Percentiles rank a stretch among this genome's conserved stretches.
phyloP scores from a whole-genome alignment of 805 yeast genomes.

The Komagataella ulmi region DNA sequence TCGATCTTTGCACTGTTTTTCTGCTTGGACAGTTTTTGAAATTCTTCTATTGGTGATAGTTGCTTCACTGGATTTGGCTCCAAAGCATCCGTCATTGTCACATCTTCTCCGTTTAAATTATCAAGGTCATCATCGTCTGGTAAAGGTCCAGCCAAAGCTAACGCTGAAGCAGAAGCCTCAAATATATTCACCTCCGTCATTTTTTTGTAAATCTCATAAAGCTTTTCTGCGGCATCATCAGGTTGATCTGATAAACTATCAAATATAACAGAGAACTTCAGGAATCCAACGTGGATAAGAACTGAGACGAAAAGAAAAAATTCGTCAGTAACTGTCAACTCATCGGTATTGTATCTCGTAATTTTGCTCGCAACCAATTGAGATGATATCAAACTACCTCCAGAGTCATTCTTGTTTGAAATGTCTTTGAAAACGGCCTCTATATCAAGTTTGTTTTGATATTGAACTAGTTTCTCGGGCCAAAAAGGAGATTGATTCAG shows the following conservation, averaged over 20 bases:
- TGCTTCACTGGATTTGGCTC: constrained; percentile 1
- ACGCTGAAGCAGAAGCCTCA: constrained; percentile 58
- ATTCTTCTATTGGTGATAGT: constrained; percentile 1
- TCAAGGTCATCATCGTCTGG: constrained; percentile 49
- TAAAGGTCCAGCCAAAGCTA: constrained; percentile 82
- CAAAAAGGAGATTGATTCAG: constrained; percentile 34
- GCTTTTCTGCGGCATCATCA: constrained; percentile 20
- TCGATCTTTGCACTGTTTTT: constrained; percentile 23
- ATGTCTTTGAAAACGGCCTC: neutral
- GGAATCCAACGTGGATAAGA: constrained; percentile 50
- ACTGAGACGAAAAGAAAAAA: constrained; percentile 28
- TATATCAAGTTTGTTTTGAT: neutral
- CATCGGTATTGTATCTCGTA: constrained; percentile 12
- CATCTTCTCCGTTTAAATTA: constrained; percentile 2
- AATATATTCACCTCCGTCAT: constrained; percentile 40
- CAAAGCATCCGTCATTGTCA: constrained; percentile 3
- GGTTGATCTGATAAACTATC: constrained; percentile 21
- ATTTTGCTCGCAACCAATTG: neutral
- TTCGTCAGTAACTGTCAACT: constrained; percentile 2
- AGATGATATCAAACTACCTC: neutral
- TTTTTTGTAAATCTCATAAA: constrained; percentile 31
- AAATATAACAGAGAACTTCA: constrained; percentile 51
- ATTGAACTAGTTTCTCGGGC: neutral
- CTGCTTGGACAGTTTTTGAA: neutral
- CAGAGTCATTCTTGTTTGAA: neutral